Evolutionary conservation across 2,329 filamentous ascomycete genomes (phyloP).

Genomic region (Aspergillus sp.): DNA sequence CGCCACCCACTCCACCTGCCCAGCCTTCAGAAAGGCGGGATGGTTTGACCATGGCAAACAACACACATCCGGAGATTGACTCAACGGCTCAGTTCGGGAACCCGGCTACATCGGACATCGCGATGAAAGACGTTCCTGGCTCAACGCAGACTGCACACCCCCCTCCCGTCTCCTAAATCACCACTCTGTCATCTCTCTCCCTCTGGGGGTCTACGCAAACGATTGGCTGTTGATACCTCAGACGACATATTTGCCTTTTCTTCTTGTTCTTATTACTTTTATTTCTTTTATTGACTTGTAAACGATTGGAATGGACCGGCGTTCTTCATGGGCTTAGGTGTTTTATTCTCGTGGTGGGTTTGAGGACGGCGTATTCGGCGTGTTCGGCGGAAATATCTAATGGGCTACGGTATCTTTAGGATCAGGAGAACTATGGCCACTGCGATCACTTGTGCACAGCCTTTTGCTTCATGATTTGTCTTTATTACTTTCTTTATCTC

Average conservation of each 20-base stretch:
- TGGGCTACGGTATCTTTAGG: conserved; percentile 23
- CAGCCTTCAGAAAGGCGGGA: conserved; percentile 18
- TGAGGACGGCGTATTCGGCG: conserved; percentile 24
- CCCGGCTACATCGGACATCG: conserved; percentile 26
- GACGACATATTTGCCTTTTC: conserved; percentile 9
- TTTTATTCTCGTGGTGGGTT: conserved; percentile 17
- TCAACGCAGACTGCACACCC: conserved; percentile 28
- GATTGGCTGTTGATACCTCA: conserved; percentile 3
- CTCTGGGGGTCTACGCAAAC: conserved; percentile 11
- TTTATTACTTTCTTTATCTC: conserved; percentile 19
- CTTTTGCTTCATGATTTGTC: conserved; percentile 26
- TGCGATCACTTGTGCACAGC: conserved; percentile 16
- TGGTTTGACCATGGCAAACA: conserved; percentile 13
- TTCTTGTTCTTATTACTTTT: conserved; percentile 13
- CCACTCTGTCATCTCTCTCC: conserved; percentile 9
- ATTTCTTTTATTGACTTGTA: conserved; percentile 19
- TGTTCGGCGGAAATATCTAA: conserved; percentile 15
- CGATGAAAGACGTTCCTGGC: conserved; percentile 33
- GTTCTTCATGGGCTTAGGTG: conserved; percentile 18
- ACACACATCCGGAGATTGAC: conserved; percentile 12
- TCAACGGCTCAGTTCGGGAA: conserved; percentile 21
- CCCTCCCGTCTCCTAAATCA: conserved; percentile 28
- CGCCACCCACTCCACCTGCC: conserved; percentile 26
- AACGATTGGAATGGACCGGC: conserved; percentile 23
- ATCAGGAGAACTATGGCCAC: conserved; percentile 14